Evolutionary conservation across 2,329 filamentous ascomycete genomes (phyloP), one percentile per base, ranked within the genome.

Genomic region (Anthostomella pinea): DNA sequence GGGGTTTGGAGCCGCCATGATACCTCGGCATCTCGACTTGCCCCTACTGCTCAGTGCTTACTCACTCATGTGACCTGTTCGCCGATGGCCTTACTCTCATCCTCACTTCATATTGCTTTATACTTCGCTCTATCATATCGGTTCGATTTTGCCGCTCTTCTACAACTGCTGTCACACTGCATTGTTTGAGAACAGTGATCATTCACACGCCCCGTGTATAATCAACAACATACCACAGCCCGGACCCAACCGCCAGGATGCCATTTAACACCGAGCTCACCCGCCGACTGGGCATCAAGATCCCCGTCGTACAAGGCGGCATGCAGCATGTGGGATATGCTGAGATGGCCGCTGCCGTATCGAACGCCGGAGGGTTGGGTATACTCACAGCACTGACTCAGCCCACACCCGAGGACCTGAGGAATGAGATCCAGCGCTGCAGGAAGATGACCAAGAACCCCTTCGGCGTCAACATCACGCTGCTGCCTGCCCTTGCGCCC

Each of bases 381-480:
- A 81, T 93, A 59, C 76, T 93, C 64, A 93, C 87, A 19, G 87
- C 85, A 30, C 81, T 97, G 57, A 97, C 94, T 35, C 94, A 95
- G 77, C 87, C 93, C 21, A 85, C 86, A 11, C 91, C 93, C 30
- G 87, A 89, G 64, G 89, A 87, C 60, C 82, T 98, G 38, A 89
- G 91, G 64, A 85, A 87, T 59, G 93, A 98, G 70, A 98, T 98
- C 67, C 83, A 79, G 47, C 83, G 79, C 68, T 95, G 87, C 73
- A 84, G 82, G 52, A 79, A 73, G 48, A 80, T 97, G 71, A 93
- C 87, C 39, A 71, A 73, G 45, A 75, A 80, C 48, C 87, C 87
- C 13, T 97, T 98, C 64, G 93, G 77, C 57, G 91, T 97, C 54
- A 98, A 98, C 69, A 79, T 97, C 52, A 98, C 93, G 7, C 83